A percentile compares a stretch with the other conserved stretches of the same genome.
Conservation (phyloP, 2,329 filamentous ascomycete species). For the Coniochaeta prunicola region DNA sequence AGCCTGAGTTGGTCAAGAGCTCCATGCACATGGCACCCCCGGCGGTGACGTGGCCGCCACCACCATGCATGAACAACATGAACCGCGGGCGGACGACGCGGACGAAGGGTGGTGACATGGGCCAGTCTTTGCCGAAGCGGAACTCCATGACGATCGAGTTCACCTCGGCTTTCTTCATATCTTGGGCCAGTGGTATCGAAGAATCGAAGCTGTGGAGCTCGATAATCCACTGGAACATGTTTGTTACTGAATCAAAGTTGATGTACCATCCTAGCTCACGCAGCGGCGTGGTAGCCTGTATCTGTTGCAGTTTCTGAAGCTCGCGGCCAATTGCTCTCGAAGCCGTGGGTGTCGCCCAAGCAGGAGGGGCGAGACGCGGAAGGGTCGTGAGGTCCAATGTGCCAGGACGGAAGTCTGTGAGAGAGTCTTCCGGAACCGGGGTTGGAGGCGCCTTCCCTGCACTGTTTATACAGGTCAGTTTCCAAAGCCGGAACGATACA, state of each 20-base stretch:
- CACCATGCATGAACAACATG: conserved; percentile 61
- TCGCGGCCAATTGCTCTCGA: conserved; percentile 58
- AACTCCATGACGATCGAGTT: conserved; percentile 73
- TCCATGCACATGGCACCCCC: conserved; percentile 84
- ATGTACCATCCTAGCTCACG: conserved; percentile 80
- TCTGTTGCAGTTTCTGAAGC: conserved; percentile 53
- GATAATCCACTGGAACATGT: conserved; percentile 87
- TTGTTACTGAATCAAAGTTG: conserved; percentile 56
- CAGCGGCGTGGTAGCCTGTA: conserved; percentile 53
- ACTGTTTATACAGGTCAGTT: neutral
- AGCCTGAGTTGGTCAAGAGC: conserved; percentile 75
- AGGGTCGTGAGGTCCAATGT: conserved; percentile 54
- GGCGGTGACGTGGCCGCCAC: conserved; percentile 77
- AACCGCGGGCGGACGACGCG: conserved; percentile 78
- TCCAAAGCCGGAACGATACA: neutral
- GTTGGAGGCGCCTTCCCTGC: conserved; percentile 6
- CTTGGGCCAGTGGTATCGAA: conserved; percentile 60
- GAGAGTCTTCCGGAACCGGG: conserved; percentile 6
- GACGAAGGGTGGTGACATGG: conserved; percentile 75
- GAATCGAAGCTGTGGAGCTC: conserved; percentile 78
- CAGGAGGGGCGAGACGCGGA: conserved; percentile 56
- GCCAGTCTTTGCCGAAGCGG: conserved; percentile 70
- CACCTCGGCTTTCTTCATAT: conserved; percentile 58
- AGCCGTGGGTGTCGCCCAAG: conserved; percentile 55
- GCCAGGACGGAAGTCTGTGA: conserved; percentile 56